Evolutionary conservation across 2,329 filamentous ascomycete genomes (phyloP).

Genomic region (Trichoderma breve): DNA sequence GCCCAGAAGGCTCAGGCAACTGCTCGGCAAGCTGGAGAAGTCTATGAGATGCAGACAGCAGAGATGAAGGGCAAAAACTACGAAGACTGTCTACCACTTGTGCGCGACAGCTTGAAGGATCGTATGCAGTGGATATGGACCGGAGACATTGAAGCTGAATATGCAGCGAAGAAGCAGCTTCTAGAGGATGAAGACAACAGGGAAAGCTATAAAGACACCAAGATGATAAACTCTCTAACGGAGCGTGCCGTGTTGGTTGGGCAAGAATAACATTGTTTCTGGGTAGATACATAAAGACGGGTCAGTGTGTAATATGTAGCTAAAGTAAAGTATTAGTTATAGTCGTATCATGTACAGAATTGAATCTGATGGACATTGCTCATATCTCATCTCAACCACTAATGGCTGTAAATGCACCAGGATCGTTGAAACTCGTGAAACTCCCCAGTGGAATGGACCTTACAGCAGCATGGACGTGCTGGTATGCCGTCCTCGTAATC

Average conservation of each 20-base stretch:
- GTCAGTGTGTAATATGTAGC: background rate
- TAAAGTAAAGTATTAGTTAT: background rate
- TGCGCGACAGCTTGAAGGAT: slow-evolving; percentile 11
- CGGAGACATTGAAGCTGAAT: slow-evolving; percentile 10
- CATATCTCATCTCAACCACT: background rate
- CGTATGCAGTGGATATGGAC: slow-evolving; percentile 13
- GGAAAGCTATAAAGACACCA: background rate
- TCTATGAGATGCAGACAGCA: slow-evolving; percentile 9
- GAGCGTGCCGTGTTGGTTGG: background rate
- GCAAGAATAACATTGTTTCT: background rate
- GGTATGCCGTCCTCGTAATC: background rate
- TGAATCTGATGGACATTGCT: background rate
- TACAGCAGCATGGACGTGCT: background rate
- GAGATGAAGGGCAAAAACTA: slow-evolving; percentile 1
- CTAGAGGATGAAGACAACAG: background rate
- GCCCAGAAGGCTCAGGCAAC: slow-evolving; percentile 15
- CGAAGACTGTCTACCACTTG: background rate
- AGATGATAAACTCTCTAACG: background rate
- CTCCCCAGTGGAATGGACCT: background rate
- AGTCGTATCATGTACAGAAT: background rate
- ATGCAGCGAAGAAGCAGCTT: background rate
- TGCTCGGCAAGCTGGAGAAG: slow-evolving; percentile 4
- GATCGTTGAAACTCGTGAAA: background rate
- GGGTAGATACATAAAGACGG: too few relatives aligned
- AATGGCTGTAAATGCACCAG: background rate